phyloP scores from a whole-genome alignment of 2,329 filamentous ascomycete species.

The Stagonosporopsis tanaceti region DNA sequence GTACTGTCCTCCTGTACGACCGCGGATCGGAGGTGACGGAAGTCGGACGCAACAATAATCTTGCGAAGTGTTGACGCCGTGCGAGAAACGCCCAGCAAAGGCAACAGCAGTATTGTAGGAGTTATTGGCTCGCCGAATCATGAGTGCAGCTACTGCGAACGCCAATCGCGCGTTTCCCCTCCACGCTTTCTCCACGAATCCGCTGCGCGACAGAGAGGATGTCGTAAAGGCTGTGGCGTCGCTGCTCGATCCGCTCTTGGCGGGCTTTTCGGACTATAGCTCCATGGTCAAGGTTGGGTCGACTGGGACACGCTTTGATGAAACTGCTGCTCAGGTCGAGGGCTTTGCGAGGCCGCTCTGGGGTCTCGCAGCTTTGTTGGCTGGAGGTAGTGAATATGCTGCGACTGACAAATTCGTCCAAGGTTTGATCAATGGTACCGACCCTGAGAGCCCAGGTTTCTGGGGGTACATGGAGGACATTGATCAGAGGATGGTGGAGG shows the following conservation, averaged over 20 bases:
- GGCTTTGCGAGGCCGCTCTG: slow-evolving; percentile 78
- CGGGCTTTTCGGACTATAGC: slow-evolving; percentile 73
- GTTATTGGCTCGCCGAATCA: slow-evolving; percentile 7
- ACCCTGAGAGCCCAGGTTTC: slow-evolving; percentile 74
- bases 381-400: slow-evolving; percentile 70
- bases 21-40: slow-evolving; percentile 16
- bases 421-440: slow-evolving; percentile 74
- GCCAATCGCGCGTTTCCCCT: slow-evolving; percentile 53
- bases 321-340: slow-evolving; percentile 78
- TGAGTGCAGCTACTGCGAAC: slow-evolving; percentile 22
- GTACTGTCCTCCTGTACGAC: not conserved
- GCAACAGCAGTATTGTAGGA: not conserved
- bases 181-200: slow-evolving; percentile 55
- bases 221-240: slow-evolving; percentile 54
- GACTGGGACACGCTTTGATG: slow-evolving; percentile 79
- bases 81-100: slow-evolving; percentile 3
- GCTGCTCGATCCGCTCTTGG: slow-evolving; percentile 73
- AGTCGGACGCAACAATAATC: slow-evolving; percentile 13
- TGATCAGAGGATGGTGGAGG: slow-evolving; percentile 86
- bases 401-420: slow-evolving; percentile 72
- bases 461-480: slow-evolving; percentile 80
- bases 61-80: slow-evolving; percentile 13
- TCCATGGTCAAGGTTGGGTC: slow-evolving; percentile 73
- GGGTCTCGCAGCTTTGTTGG: slow-evolving; percentile 75
- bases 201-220: slow-evolving; percentile 52